Conservation (phyloP, 371 early-diverging fungal genomes). For the Actinomortierella ambigua region DNA sequence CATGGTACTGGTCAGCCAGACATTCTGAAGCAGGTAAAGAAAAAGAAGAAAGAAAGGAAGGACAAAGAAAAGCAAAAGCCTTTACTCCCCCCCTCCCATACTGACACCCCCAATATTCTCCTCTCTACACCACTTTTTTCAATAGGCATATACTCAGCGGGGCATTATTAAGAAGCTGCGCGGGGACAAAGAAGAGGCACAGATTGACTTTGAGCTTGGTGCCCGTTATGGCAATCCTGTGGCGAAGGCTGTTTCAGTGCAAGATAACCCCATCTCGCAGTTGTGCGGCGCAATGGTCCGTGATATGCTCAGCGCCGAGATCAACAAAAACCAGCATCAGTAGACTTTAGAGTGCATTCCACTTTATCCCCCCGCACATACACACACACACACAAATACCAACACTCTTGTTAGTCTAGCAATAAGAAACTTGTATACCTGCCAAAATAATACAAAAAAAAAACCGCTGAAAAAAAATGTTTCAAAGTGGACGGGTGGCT, state of each 20-base stretch:
- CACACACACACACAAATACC: too few species aligned
- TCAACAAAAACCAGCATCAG: conserved; percentile 23
- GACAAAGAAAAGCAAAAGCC: too few species aligned
- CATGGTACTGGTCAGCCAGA: conserved; percentile 63
- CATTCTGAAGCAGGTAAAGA: conserved; percentile 68
- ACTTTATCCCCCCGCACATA: neutral
- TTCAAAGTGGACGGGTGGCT: too few species aligned
- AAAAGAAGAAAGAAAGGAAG: too few species aligned
- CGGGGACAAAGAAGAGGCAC: conserved; percentile 71
- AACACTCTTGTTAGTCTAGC: too few species aligned
- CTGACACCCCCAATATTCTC: neutral
- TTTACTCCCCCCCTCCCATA: neutral
- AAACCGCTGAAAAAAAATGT: too few species aligned
- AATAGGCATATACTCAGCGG: conserved; percentile 85
- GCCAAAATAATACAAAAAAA: neutral
- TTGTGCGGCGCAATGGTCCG: conserved; percentile 81
- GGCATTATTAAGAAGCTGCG: conserved; percentile 68
- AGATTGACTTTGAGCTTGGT: conserved; percentile 78
- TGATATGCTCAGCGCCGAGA: conserved; percentile 67
- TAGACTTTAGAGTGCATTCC: neutral
- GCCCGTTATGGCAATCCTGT: conserved; percentile 84
- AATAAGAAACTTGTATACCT: too few species aligned
- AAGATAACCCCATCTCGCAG: conserved; percentile 91
- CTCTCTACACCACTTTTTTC: neutral
- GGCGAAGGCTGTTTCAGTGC: conserved; percentile 74